Conservation (phyloP, 441 rosid species). For the Croton setiger region DNA sequence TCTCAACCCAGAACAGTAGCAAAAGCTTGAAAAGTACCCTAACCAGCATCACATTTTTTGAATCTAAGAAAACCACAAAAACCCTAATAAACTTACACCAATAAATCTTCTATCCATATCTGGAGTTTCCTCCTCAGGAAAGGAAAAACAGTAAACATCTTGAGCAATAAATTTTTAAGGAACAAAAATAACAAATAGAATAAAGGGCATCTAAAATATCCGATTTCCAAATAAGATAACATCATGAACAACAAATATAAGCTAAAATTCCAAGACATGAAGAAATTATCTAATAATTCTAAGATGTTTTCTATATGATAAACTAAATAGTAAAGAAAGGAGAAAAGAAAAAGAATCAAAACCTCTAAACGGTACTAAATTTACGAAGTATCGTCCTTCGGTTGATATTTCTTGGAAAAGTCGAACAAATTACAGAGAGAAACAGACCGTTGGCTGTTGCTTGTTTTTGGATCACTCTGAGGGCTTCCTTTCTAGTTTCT, state of each 20-base stretch:
- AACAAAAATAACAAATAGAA: background rate
- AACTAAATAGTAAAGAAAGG: too few relatives aligned
- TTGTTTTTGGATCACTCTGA: too few relatives aligned
- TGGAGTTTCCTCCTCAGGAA: too few relatives aligned
- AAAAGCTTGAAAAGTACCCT: background rate
- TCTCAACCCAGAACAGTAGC: background rate
- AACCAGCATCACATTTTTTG: background rate
- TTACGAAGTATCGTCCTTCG: background rate
- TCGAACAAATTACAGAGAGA: background rate
- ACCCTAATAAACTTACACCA: background rate
- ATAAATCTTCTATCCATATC: background rate
- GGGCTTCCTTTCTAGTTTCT: too few relatives aligned
- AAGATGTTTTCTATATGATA: too few relatives aligned
- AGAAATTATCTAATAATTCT: too few relatives aligned
- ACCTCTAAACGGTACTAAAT: conserved; percentile 3
- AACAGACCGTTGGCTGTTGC: background rate
- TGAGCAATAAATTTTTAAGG: background rate
- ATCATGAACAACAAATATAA: background rate
- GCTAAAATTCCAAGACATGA: too few relatives aligned
- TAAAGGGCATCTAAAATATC: background rate
- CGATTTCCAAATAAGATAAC: background rate
- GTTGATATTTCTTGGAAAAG: background rate
- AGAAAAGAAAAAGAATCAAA: background rate
- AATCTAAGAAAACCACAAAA: background rate
- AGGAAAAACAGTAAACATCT: background rate